Base-by-base conservation (phyloP, 1,284 basidiomycete genomes). In the Cystobasidium slooffiae region DNA sequence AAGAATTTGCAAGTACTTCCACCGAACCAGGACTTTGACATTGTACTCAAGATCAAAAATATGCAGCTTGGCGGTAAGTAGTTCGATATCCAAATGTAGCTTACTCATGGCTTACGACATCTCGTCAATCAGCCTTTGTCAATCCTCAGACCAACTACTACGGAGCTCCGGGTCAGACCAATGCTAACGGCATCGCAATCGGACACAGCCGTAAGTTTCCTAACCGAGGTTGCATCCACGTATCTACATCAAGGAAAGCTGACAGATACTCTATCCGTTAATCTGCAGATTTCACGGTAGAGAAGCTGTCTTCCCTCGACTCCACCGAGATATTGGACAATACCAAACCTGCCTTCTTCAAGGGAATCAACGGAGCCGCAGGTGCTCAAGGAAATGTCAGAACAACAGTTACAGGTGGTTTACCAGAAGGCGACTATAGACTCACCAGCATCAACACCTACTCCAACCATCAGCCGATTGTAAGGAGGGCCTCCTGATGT, bases 401-500 rank as follows among this genome's bases (percentile, higher is more conserved):
- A 43, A 85, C 85, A 31, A 84, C 84, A 59, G 87, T 91, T 44
- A 82, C 85, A 16, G 0, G 82, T 22, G 89, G 88, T 68, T 83
- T 91, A 18, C 85, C 87, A 18, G 85, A 85, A 61, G 88, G 88
- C 62, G 82, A 84, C 20, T 91, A 91, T 84, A 84, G 87, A 70
- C 78, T 89, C 44, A 85, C 85, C 65, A 81, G 81, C n/a, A 82
- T 83, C 79, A 81, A 80, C 77, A 78, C 67, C 18, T 84, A 86
- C n/a, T 82, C 87, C 49, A 91, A 91, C 82, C 89, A 89, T 78
- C 87, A 88, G 79, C 88, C 89, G n/a, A 85, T 80, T 14, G 68
- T 63, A 59, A 24, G 68, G 49, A 73, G 77, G 37, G 75, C 18
- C 49, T 8, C 44, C 64, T 44, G 37, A 51, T 16, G 1, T 6